Conservation (phyloP, 2,329 filamentous ascomycete species). For the Colletotrichum limetticola region DNA sequence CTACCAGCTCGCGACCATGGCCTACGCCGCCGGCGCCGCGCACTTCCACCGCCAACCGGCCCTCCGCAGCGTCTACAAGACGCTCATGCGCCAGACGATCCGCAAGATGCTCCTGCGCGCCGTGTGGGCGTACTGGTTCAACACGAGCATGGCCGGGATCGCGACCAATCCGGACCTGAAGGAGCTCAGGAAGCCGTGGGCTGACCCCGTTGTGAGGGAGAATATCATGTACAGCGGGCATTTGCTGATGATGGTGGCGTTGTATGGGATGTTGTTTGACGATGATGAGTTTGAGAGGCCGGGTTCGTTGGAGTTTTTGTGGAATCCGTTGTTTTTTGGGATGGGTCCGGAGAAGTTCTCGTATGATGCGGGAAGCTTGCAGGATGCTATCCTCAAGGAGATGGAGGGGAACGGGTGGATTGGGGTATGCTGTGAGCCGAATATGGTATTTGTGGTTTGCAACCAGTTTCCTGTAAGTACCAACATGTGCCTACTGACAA, state of each 20-base stretch:
- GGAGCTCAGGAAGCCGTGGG: slow-evolving; percentile 53
- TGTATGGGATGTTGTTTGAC: slow-evolving; percentile 55
- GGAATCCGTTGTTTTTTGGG: slow-evolving; percentile 51
- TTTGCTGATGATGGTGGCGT: slow-evolving; percentile 49
- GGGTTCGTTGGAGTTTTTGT: slow-evolving; percentile 47
- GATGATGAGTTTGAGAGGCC: slow-evolving; percentile 50
- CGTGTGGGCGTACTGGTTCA: slow-evolving; percentile 56
- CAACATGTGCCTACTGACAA: slow-evolving; percentile 10
- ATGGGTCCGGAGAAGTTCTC: slow-evolving; percentile 47
- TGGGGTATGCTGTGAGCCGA: slow-evolving; percentile 56
- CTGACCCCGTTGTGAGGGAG: slow-evolving; percentile 50
- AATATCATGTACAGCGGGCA: slow-evolving; percentile 54
- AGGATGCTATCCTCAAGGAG: slow-evolving; percentile 46
- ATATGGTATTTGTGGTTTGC: slow-evolving; percentile 51
- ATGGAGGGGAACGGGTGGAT: slow-evolving; percentile 52
- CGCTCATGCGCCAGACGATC: slow-evolving; percentile 47
- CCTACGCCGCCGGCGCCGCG: slow-evolving; percentile 47
- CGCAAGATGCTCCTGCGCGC: slow-evolving; percentile 53
- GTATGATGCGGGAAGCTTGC: slow-evolving; percentile 46
- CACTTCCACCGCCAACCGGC: slow-evolving; percentile 52
- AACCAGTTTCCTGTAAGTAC: slow-evolving; percentile 54
- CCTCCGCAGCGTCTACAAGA: slow-evolving; percentile 46
- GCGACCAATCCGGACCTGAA: slow-evolving; percentile 48
- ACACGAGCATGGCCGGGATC: slow-evolving; percentile 47
- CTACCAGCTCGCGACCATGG: slow-evolving; percentile 54